A percentile compares a stretch with the other conserved stretches of the same genome.
Evolutionary conservation across 1,284 basidiomycete genomes (phyloP).

Genomic region (Ustilago loliicola): DNA sequence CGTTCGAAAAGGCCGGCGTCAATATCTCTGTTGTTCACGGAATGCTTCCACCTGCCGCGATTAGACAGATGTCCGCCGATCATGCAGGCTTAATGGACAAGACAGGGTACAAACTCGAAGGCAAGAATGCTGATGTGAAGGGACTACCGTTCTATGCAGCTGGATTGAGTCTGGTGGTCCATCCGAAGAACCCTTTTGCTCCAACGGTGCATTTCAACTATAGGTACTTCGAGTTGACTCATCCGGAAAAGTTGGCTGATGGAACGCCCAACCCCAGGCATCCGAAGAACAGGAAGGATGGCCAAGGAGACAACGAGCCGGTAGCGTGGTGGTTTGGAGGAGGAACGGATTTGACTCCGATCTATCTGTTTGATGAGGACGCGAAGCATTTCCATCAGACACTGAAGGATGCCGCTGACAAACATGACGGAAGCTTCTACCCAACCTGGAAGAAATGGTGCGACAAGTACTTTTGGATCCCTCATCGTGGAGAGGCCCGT

Average conservation of each 20-base stretch:
- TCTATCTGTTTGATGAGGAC: conserved; percentile 90
- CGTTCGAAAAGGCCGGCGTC: conserved; percentile 96
- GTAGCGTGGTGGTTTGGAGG: conserved; percentile 99
- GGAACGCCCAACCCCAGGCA: conserved; percentile 68
- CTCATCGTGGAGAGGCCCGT: conserved; percentile 89
- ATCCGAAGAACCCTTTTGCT: conserved; percentile 85
- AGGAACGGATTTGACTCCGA: conserved; percentile 94
- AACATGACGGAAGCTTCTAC: conserved; percentile 80
- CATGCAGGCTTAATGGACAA: conserved; percentile 76
- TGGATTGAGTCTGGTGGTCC: conserved; percentile 90
- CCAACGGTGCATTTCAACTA: conserved; percentile 95
- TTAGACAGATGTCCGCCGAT: conserved; percentile 93
- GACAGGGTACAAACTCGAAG: conserved; percentile 62
- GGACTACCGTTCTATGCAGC: conserved; percentile 92
- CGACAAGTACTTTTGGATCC: conserved; percentile 95
- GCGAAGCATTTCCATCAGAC: conserved; percentile 87
- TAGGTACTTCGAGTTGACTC: conserved; percentile 86
- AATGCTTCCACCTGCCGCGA: conserved; percentile 85
- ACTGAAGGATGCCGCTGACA: conserved; percentile 82
- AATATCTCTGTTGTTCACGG: conserved; percentile 95
- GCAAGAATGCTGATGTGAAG: conserved; percentile 75
- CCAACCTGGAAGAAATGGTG: conserved; percentile 93
- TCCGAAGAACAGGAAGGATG: conserved; percentile 40
- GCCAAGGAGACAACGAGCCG: conserved; percentile 53
- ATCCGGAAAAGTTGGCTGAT: conserved; percentile 66